A percentile compares a stretch with the other conserved stretches of the same genome.
Conservation (phyloP, 139 green algal species). For the Edaphochlamys debaryana region DNA sequence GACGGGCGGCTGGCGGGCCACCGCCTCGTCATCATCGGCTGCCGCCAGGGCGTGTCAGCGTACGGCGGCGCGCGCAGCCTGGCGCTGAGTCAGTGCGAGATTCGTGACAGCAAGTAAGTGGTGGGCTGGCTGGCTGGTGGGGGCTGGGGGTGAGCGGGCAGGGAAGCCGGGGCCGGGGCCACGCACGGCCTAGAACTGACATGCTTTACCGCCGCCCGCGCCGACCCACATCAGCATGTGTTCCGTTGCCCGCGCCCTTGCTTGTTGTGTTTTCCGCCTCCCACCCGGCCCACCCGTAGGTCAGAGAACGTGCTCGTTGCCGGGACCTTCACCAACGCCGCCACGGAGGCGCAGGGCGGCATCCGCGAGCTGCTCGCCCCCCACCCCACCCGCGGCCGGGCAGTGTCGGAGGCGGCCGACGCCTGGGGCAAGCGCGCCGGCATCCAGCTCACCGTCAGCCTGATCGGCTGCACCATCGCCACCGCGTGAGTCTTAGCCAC, state of each 20-base stretch:
- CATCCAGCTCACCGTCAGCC: not conserved
- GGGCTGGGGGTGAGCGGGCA: too few relatives aligned
- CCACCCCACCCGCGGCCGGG: not conserved
- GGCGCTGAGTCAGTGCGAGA: constrained; percentile 1
- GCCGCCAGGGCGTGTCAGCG: constrained; percentile 25
- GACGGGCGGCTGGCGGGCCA: not conserved
- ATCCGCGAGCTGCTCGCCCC: not conserved
- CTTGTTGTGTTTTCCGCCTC: too few relatives aligned
- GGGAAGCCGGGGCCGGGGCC: too few relatives aligned
- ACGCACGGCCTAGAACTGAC: too few relatives aligned
- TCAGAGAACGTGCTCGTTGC: too few relatives aligned
- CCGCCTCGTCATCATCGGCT: not conserved
- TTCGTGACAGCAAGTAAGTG: not conserved
- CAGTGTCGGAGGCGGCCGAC: not conserved
- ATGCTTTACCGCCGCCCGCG: too few relatives aligned
- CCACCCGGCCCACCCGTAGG: too few relatives aligned
- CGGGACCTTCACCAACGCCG: constrained; percentile 22
- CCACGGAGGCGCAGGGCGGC: constrained; percentile 14
- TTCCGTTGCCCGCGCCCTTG: too few relatives aligned
- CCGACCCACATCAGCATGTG: too few relatives aligned
- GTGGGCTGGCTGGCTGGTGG: too few relatives aligned
- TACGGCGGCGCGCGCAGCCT: constrained; percentile 40
- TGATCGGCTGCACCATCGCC: constrained; percentile 35
- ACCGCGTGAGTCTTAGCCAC: too few relatives aligned
- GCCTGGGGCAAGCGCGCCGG: constrained; percentile 5